These are phyloP conservation scores for Funneliformis caledonium DNA, from an alignment of 371 early-diverging fungal species.

Conservation along the genomic window DNA sequence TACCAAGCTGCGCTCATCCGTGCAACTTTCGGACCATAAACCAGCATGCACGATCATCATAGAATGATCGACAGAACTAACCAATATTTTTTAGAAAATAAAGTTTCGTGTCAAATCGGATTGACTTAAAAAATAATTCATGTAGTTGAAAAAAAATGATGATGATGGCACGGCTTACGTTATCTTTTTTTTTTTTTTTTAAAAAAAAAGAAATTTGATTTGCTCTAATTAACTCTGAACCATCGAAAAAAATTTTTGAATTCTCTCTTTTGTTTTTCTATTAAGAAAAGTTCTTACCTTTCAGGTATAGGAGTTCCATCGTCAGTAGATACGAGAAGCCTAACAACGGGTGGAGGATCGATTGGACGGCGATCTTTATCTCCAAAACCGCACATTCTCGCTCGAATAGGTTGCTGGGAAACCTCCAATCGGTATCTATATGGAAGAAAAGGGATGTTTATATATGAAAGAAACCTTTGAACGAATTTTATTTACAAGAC, in stretches of 20 bases:
- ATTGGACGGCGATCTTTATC: conserved; percentile 76
- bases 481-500: background rate
- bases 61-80: conserved; percentile 34
- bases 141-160: background rate
- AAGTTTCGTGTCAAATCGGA: background rate
- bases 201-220: background rate
- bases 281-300: background rate
- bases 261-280: too few species aligned
- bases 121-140: background rate
- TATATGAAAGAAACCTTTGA: background rate
- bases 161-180: background rate
- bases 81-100: background rate
- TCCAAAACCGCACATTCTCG: conserved; percentile 71
- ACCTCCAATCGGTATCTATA: conserved; percentile 45
- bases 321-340: conserved; percentile 46
- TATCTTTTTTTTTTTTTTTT: background rate
- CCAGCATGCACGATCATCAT: conserved; percentile 51
- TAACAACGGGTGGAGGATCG: conserved; percentile 75
- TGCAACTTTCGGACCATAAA: conserved; percentile 57
- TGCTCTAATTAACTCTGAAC: too few species aligned
- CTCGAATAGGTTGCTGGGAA: conserved; percentile 70
- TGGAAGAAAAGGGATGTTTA: background rate
- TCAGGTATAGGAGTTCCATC: conserved; percentile 33
- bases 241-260: too few species aligned
- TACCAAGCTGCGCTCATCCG: conserved; percentile 56